Evolutionary conservation across 1,139 yeast genomes (phyloP).

Genomic region (Blastobotrys apis): DNA sequence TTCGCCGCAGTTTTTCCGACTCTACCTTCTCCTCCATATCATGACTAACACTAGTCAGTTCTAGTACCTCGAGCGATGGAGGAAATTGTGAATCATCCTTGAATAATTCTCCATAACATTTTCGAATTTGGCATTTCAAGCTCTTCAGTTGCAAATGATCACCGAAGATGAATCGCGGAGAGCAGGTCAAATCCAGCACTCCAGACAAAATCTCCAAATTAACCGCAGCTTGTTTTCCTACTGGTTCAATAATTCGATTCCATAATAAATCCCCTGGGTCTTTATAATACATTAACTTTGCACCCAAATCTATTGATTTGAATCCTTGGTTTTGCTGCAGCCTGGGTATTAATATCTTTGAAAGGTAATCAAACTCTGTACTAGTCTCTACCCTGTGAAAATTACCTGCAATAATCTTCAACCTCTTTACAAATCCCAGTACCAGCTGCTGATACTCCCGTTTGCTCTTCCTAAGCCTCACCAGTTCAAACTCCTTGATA

Average conservation of each 20-base stretch:
- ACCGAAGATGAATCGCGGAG: neutral
- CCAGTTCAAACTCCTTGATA: slow-evolving; percentile 1
- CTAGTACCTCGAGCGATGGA: neutral
- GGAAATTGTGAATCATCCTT: neutral
- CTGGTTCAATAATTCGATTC: neutral
- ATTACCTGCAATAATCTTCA: neutral
- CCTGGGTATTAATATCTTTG: neutral
- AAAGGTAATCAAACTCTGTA: neutral
- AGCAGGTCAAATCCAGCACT: neutral
- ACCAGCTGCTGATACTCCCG: slow-evolving; percentile 2
- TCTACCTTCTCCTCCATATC: neutral
- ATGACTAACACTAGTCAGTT: slow-evolving; percentile 10
- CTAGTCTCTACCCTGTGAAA: neutral
- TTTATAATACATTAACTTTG: neutral
- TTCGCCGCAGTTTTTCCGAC: neutral
- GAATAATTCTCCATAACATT: slow-evolving; percentile 4
- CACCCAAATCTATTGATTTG: slow-evolving; percentile 4
- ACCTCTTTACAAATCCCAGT: slow-evolving; percentile 2
- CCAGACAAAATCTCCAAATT: slow-evolving; percentile 6
- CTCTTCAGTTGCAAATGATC: neutral
- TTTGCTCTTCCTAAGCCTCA: neutral
- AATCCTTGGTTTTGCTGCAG: neutral
- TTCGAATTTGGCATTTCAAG: slow-evolving; percentile 5
- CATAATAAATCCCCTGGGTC: slow-evolving; percentile 3
- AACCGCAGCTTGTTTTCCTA: neutral